Evolutionary conservation across 2,329 filamentous ascomycete species (phyloP).

Genomic region (Exophiala xenobiotica): DNA sequence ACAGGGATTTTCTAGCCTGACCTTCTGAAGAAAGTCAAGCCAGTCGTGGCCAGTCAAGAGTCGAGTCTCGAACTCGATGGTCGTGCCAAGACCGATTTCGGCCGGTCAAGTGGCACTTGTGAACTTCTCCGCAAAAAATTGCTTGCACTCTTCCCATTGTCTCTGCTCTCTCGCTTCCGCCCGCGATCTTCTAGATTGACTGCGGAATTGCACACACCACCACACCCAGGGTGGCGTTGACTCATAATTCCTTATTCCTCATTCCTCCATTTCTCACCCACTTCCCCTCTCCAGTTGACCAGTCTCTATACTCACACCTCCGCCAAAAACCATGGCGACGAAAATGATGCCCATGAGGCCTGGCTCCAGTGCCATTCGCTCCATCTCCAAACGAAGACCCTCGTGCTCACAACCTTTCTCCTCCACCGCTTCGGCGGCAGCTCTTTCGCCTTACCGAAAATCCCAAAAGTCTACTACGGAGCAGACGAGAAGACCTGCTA

Average conservation of each 20-base stretch:
- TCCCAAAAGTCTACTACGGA: conserved; percentile 36
- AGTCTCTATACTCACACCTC: neutral
- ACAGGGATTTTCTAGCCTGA: too few relatives aligned
- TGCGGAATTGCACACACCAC: neutral
- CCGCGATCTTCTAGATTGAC: neutral
- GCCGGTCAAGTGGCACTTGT: conserved; percentile 1
- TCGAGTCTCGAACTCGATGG: too few relatives aligned
- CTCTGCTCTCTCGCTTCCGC: too few relatives aligned
- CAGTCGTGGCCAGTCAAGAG: too few relatives aligned
- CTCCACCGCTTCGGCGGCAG: conserved; percentile 42
- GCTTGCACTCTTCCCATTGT: neutral
- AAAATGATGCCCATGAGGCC: conserved; percentile 53
- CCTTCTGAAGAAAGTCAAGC: too few relatives aligned
- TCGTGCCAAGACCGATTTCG: conserved; percentile 26
- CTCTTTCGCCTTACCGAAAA: conserved; percentile 48
- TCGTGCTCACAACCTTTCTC: conserved; percentile 45
- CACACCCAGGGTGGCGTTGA: conserved; percentile 7
- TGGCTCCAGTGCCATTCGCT: conserved; percentile 49
- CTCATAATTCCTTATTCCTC: conserved; percentile 13
- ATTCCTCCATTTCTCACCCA: neutral
- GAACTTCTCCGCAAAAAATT: conserved; percentile 2
- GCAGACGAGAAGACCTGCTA: conserved; percentile 44
- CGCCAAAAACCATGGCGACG: conserved; percentile 27
- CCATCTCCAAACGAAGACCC: conserved; percentile 45
- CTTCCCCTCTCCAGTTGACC: conserved; percentile 1